Percentiles rank a stretch among this genome's conserved stretches.
phyloP scores from a whole-genome alignment of 129 eudicot species.

The Flaveria brownii region DNA sequence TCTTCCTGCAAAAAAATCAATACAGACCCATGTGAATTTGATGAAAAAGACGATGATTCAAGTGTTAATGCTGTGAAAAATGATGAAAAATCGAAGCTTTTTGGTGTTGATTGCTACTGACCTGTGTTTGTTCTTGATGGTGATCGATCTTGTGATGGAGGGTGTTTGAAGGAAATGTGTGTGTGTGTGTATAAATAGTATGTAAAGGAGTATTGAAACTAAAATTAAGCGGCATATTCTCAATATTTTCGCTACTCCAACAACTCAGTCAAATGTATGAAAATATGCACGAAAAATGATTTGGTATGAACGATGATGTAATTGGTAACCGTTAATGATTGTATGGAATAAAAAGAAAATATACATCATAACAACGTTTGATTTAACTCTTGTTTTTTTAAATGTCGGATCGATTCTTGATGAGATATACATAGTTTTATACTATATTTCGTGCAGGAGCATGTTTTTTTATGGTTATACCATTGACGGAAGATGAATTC shows the following conservation, averaged over 20 bases:
- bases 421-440: no score
- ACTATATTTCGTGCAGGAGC: no score
- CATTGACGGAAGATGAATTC: no score
- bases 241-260: slow-evolving; percentile 42
- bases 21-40: neutral
- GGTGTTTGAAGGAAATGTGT: neutral
- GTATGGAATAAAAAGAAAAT: neutral
- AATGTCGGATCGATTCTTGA: no score
- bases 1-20: slow-evolving; percentile 16
- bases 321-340: slow-evolving; percentile 3
- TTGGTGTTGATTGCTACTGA: neutral
- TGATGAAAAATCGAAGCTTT: neutral
- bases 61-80: slow-evolving; percentile 12
- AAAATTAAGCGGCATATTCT: slow-evolving; percentile 46
- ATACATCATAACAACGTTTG: no score
- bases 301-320: slow-evolving; percentile 8
- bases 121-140: slow-evolving; percentile 18
- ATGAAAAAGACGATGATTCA: neutral
- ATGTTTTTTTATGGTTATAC: no score
- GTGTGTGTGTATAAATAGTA: slow-evolving; percentile 29
- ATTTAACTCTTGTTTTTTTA: no score
- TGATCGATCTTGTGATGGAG: neutral
- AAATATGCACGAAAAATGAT: neutral
- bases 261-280: slow-evolving; percentile 35
- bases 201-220: slow-evolving; percentile 35